Evolutionary conservation across 2,329 filamentous ascomycete species (phyloP).

Genomic region (Fusarium napiforme): DNA sequence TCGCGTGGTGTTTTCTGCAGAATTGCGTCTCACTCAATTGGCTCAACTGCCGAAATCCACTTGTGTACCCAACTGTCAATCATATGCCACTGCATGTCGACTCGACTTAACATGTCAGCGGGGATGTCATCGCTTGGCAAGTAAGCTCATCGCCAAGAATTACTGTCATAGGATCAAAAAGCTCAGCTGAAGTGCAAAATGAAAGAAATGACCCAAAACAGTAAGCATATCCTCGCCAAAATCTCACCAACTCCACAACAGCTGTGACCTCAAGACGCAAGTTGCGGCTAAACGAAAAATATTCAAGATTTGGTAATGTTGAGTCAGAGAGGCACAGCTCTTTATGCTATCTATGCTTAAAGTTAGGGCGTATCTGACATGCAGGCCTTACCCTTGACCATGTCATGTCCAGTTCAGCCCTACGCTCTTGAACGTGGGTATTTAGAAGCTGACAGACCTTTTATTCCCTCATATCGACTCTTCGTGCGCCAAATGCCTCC

Average conservation of each 20-base stretch:
- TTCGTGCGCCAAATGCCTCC: accelerated
- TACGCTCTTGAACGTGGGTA: accelerated
- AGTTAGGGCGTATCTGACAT: neutral
- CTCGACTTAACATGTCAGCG: too few relatives aligned
- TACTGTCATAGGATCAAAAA: accelerated
- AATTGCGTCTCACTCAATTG: neutral
- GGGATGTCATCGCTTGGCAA: neutral
- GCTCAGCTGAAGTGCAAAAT: neutral
- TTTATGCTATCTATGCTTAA: neutral
- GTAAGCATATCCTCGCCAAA: neutral
- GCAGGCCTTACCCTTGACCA: neutral
- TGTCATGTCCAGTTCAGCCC: neutral
- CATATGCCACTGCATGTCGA: too few relatives aligned
- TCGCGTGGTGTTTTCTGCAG: too few relatives aligned
- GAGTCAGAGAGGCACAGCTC: neutral
- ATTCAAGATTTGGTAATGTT: neutral
- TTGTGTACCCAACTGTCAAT: too few relatives aligned
- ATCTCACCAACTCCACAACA: neutral
- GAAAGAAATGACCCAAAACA: neutral
- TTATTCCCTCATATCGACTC: neutral
- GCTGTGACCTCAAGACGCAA: neutral
- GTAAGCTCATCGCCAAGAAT: neutral
- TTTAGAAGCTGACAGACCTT: neutral
- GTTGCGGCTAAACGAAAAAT: neutral
- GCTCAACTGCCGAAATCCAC: neutral